Evolutionary conservation across 768 basidiomycete genomes (phyloP).

Genomic region (Strobilomyces echinocephalus): DNA sequence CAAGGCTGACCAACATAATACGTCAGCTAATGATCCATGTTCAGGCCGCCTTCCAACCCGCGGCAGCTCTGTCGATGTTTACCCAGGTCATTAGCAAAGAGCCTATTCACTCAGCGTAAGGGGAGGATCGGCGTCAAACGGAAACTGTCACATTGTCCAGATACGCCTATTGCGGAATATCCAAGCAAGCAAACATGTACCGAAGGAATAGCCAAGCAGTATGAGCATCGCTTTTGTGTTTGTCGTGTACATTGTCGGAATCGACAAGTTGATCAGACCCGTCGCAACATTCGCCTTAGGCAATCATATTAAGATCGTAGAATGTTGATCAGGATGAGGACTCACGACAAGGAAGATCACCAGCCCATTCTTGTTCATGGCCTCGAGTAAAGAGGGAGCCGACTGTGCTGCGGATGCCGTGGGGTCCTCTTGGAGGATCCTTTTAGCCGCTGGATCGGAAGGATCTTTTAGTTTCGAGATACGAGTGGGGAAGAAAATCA

Average conservation of each 20-base stretch:
- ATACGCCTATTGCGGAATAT: slow-evolving; percentile 32
- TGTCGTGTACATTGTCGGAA: slow-evolving; percentile 76
- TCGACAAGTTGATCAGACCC: slow-evolving; percentile 74
- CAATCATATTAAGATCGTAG: not conserved
- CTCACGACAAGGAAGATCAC: slow-evolving; percentile 76
- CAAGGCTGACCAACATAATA: slow-evolving; percentile 38
- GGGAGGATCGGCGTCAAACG: not conserved
- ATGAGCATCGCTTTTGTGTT: slow-evolving; percentile 56
- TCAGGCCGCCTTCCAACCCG: slow-evolving; percentile 61
- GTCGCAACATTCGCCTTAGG: slow-evolving; percentile 82
- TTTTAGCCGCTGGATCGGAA: slow-evolving; percentile 21
- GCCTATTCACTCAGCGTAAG: slow-evolving; percentile 48
- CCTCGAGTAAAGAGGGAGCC: slow-evolving; percentile 60
- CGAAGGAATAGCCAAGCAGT: slow-evolving; percentile 55
- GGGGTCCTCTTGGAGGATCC: slow-evolving; percentile 24
- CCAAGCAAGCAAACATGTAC: slow-evolving; percentile 65
- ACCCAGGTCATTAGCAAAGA: slow-evolving; percentile 48
- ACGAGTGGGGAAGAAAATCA: slow-evolving; percentile 55
- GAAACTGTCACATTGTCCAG: slow-evolving; percentile 22
- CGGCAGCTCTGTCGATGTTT: slow-evolving; percentile 23
- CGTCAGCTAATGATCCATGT: slow-evolving; percentile 27
- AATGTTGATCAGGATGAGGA: slow-evolving; percentile 7
- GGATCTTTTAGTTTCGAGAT: slow-evolving; percentile 25
- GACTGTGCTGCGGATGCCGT: slow-evolving; percentile 14
- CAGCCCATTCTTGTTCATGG: slow-evolving; percentile 79